Evolutionary conservation across 192 early-diverging fungal species (phyloP).

Genomic region (Coemansia sp.): DNA sequence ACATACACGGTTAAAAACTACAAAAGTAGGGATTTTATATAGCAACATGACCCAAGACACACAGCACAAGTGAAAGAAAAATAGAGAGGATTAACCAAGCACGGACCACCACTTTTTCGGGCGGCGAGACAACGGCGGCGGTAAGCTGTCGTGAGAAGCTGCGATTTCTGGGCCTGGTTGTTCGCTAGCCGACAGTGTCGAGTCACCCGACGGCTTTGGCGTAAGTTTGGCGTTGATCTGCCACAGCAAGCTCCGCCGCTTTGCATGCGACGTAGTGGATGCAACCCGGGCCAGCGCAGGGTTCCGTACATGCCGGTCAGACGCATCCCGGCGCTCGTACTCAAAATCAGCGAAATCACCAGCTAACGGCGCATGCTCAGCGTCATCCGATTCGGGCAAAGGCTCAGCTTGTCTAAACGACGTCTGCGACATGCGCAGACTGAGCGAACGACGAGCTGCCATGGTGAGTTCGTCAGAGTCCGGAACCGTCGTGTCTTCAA

Average conservation of each 20-base stretch:
- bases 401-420: constrained; percentile 44
- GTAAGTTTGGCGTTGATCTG: constrained; percentile 23
- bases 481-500: constrained; percentile 41
- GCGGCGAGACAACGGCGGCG: background rate
- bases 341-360: background rate
- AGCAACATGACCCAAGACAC: background rate
- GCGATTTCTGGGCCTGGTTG: background rate
- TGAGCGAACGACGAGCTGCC: constrained; percentile 42
- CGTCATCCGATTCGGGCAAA: constrained; percentile 41
- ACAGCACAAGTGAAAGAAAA: background rate
- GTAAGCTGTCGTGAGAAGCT: background rate
- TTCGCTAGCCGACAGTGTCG: background rate
- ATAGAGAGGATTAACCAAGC: constrained; percentile 19
- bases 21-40: no score
- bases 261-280: constrained; percentile 9
- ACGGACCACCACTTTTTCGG: constrained; percentile 48
- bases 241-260: constrained; percentile 40
- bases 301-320: constrained; percentile 1
- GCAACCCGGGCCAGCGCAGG: constrained; percentile 13
- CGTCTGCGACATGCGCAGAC: constrained; percentile 43
- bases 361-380: background rate
- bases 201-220: background rate
- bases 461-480: constrained; percentile 43
- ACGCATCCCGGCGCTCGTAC: background rate
- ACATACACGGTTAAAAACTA: no score